Evolutionary conservation across 345 rosid genomes (phyloP).

Genomic region (Hirschfeldia incana): DNA sequence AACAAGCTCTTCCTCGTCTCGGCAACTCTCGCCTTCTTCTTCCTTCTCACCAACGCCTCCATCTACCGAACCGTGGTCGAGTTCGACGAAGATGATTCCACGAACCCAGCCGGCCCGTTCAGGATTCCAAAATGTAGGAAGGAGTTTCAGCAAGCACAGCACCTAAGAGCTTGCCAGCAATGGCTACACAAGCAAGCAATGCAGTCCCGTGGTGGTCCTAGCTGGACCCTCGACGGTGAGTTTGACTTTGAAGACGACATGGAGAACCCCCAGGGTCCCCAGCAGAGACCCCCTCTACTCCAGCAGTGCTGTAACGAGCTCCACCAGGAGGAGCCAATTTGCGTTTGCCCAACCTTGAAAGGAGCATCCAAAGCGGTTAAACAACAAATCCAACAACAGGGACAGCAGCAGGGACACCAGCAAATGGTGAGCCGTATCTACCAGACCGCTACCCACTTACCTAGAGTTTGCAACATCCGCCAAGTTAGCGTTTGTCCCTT

Average conservation of each 20-base stretch:
- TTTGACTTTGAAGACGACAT: constrained; percentile 6
- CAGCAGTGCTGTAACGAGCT: constrained; percentile 35
- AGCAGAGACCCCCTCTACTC: constrained; percentile 4
- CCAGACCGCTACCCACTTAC: constrained; percentile 7
- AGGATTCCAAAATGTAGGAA: neutral
- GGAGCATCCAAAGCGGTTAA: constrained; percentile 12
- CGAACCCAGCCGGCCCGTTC: constrained; percentile 4
- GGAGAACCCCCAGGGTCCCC: constrained; percentile 14
- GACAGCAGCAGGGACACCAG: neutral
- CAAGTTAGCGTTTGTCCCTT: constrained; percentile 30
- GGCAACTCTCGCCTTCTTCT: constrained; percentile 29
- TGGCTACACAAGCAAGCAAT: neutral
- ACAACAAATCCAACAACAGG: neutral
- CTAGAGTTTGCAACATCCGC: constrained; percentile 17
- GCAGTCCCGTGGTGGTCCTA: neutral
- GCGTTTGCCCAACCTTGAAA: constrained; percentile 34
- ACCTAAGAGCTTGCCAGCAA: constrained; percentile 20
- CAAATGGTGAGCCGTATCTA: neutral
- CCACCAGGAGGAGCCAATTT: neutral
- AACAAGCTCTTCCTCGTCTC: constrained; percentile 35
- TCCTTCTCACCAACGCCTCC: constrained; percentile 42
- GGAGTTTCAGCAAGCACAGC: constrained; percentile 30
- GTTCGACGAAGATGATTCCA: constrained; percentile 24
- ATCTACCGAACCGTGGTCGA: constrained; percentile 40
- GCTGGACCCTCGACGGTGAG: constrained; percentile 11